A percentile compares a stretch with the other conserved stretches of the same genome.
These are phyloP conservation scores for Pseudoscleropodium purum DNA, from an alignment of 225 moss, liverwort and hornwort species.

Conservation along the genomic window DNA sequence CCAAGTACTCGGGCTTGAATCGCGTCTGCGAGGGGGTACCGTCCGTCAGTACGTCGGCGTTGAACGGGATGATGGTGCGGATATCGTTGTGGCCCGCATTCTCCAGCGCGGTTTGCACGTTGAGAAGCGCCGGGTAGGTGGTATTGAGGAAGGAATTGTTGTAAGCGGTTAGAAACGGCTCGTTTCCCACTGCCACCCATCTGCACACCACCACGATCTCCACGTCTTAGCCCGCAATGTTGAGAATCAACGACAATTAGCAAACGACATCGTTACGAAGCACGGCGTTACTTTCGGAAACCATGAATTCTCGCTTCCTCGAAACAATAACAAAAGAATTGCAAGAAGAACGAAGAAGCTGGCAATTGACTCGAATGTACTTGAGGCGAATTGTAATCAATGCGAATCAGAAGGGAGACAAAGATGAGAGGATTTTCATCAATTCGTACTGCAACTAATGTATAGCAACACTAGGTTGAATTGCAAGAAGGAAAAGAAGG, in stretches of 20 bases:
- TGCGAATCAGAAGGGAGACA: not conserved
- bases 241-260: not conserved
- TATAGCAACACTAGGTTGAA: not conserved
- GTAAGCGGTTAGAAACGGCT: conserved; percentile 71
- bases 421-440: not conserved
- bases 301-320: not conserved
- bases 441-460: not conserved
- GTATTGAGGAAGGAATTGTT: conserved; percentile 64
- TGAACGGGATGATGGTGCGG: conserved; percentile 73
- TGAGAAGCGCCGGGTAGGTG: conserved; percentile 63
- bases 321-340: not conserved
- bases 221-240: not conserved
- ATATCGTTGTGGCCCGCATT: conserved; percentile 42
- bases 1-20: conserved; percentile 53
- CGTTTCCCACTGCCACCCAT: conserved; percentile 89
- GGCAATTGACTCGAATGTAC: not conserved
- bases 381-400: no score
- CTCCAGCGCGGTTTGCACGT: conserved; percentile 47
- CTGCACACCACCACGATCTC: conserved; percentile 13
- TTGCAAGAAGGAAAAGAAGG: not conserved
- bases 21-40: conserved; percentile 32
- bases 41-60: conserved; percentile 65
- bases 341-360: not conserved
- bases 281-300: not conserved
- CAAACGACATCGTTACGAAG: not conserved